These are phyloP conservation scores for Penicillium silybi DNA, from an alignment of 495 filamentous ascomycete genomes.

Conservation along the genomic window DNA sequence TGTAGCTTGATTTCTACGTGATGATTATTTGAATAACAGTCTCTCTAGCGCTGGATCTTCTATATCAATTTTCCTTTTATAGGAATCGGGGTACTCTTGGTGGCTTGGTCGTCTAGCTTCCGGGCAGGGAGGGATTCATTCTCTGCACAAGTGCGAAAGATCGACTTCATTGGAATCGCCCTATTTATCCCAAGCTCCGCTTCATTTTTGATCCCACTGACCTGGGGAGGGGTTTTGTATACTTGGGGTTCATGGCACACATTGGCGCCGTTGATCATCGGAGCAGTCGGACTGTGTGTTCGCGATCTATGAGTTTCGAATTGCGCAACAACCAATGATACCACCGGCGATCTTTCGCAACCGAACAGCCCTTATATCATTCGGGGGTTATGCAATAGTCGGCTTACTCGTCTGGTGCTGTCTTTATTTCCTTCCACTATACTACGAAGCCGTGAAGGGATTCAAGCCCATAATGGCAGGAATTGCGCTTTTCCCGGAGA, in stretches of 20 bases:
- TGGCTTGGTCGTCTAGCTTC: constrained; percentile 41
- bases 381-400: constrained; percentile 31
- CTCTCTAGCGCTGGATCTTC: constrained; percentile 39
- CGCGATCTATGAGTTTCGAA: constrained; percentile 38
- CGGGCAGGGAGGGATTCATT: constrained; percentile 28
- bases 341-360: constrained; percentile 41
- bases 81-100: constrained; percentile 34
- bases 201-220: constrained; percentile 41
- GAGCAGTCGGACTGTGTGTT: constrained; percentile 37
- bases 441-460: constrained; percentile 47
- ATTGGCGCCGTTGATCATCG: constrained; percentile 53
- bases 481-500: constrained; percentile 40
- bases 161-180: constrained; percentile 55
- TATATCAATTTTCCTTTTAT: constrained; percentile 52
- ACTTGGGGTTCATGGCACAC: constrained; percentile 44
- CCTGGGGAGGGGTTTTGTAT: constrained; percentile 46
- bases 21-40: background rate
- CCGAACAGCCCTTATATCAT: constrained; percentile 37
- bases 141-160: constrained; percentile 32
- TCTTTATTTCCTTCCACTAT: constrained; percentile 44
- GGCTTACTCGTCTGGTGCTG: constrained; percentile 43
- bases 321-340: constrained; percentile 42
- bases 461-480: constrained; percentile 39
- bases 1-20: background rate
- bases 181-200: constrained; percentile 46